Conservation (phyloP, 2,329 filamentous ascomycete genomes). For the Alternaria tenuissima region DNA sequence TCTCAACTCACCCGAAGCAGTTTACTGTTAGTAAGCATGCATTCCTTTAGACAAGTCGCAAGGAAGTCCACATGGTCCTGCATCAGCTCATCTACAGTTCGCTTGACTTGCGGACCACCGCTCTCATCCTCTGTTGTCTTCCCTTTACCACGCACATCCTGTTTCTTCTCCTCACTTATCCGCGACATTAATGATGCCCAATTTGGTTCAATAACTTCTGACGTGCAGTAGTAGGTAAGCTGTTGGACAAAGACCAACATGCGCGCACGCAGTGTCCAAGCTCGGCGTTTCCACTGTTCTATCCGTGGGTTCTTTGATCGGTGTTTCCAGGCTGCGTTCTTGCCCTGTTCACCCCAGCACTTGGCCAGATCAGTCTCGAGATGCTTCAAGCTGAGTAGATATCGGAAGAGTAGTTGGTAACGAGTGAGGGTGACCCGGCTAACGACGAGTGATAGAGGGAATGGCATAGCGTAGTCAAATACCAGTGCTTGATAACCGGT, state of each 20-base stretch:
- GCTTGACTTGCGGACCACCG: slow-evolving; percentile 59
- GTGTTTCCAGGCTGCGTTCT: slow-evolving; percentile 82
- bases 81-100: slow-evolving; percentile 97
- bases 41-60: slow-evolving; percentile 97
- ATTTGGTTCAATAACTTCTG: slow-evolving; percentile 97
- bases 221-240: slow-evolving; percentile 93
- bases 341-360: slow-evolving; percentile 90
- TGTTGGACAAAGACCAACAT: slow-evolving; percentile 99
- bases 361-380: slow-evolving; percentile 86
- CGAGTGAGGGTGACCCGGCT: slow-evolving; percentile 96
- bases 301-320: slow-evolving; percentile 75
- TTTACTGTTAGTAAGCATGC: slow-evolving; percentile 98
- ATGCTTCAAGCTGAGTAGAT: slow-evolving; percentile 87
- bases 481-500: slow-evolving; percentile 91
- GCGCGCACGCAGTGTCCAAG: slow-evolving; percentile 88
- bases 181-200: slow-evolving; percentile 95
- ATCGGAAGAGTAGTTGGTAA: slow-evolving; percentile 95
- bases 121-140: slow-evolving; percentile 37
- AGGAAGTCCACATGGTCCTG: slow-evolving; percentile 98
- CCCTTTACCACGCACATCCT: slow-evolving; percentile 56
- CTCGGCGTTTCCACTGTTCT: slow-evolving; percentile 90
- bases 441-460: slow-evolving; percentile 93
- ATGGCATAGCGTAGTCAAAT: slow-evolving; percentile 92
- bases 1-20: slow-evolving; percentile 75
- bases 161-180: slow-evolving; percentile 67